A percentile compares a stretch with the other conserved stretches of the same genome.
phyloP scores from a whole-genome alignment of 164 flowering plant species.

The Vitis amurensis region DNA sequence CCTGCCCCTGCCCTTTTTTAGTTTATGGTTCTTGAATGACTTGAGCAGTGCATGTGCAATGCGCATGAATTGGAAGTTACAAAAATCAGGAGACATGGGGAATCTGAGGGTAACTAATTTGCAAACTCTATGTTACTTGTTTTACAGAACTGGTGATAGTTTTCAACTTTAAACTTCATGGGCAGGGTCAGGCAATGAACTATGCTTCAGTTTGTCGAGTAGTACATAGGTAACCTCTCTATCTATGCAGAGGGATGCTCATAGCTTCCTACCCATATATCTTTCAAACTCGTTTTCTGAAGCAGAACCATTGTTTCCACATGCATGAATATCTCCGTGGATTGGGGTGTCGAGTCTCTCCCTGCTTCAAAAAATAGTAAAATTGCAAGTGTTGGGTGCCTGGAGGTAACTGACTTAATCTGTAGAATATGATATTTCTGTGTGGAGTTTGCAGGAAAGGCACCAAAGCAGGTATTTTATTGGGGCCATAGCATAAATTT shows the following conservation, averaged over 20 bases:
- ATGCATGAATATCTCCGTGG: constrained; percentile 10
- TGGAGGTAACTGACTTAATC: constrained; percentile 14
- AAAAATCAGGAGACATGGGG: neutral
- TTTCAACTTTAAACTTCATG: neutral
- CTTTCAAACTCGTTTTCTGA: neutral
- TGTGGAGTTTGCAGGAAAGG: constrained; percentile 14
- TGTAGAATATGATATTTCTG: constrained; percentile 1
- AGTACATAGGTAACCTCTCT: constrained; percentile 5
- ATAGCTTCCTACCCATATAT: constrained; percentile 1
- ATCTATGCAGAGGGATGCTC: constrained; percentile 1
- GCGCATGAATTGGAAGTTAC: neutral
- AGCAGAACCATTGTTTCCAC: neutral
- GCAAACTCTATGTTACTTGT: neutral
- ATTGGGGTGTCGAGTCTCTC: neutral
- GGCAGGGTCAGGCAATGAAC: too few relatives aligned
- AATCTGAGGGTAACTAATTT: neutral
- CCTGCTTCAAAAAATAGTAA: neutral
- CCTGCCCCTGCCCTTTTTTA: too few relatives aligned
- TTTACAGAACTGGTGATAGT: neutral
- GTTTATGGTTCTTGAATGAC: too few relatives aligned
- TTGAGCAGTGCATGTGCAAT: neutral
- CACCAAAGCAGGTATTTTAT: neutral
- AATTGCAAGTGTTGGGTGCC: neutral
- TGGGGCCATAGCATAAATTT: neutral
- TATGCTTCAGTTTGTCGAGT: too few relatives aligned